Base-by-base conservation (phyloP, 1,139 yeast species). In the Zygosaccharomyces pseudobailii region DNA sequence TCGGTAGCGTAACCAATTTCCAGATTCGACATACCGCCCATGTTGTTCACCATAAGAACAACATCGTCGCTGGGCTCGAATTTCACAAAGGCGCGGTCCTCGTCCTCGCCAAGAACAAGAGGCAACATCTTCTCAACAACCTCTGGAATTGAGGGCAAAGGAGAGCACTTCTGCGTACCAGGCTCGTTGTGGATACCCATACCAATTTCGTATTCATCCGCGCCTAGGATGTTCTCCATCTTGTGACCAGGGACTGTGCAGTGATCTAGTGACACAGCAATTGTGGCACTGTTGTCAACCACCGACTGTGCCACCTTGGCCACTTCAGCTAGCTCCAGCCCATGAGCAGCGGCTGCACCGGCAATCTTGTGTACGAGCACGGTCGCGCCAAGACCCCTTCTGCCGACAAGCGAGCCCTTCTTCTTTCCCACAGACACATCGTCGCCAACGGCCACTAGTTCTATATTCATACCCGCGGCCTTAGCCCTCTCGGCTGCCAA, bases 141-240 rank as follows among this genome's bases (percentile, higher is more conserved):
- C 1, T 74, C 75, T 35, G 77, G 80, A 43, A 84, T 76, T 2
- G 76, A 63, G 21, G 95, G 95, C 55, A 89, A 79, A 36, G 94
- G 92, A 19, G 79, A 74, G 40, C 85, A 67, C 56, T 83, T 79
- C 54, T 79, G 73, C 46, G 80, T 80, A 49, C 97, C 97, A 0
- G 96, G 94, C 64, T 90, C 97, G 62, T 90, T 90, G 67, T 90
- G 97, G 53, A 90, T 90, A 42, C 97, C 97, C 81, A 90, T 84
- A 24, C 97, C 97, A 53, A 90, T 74, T 67, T 90, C 97, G 58
- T 85, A 83, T 64, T 87, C 89, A 48, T 78, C 69, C 17, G 71
- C 76, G 38, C 71, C 69, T 53, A 83, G 76, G 43, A 77, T 77
- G 10, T 76, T 74, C 55, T 78, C 83, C 47, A 74, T 75, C 42